phyloP scores from a whole-genome alignment of 1,284 basidiomycete species.

The Sporisorium graminicola region DNA sequence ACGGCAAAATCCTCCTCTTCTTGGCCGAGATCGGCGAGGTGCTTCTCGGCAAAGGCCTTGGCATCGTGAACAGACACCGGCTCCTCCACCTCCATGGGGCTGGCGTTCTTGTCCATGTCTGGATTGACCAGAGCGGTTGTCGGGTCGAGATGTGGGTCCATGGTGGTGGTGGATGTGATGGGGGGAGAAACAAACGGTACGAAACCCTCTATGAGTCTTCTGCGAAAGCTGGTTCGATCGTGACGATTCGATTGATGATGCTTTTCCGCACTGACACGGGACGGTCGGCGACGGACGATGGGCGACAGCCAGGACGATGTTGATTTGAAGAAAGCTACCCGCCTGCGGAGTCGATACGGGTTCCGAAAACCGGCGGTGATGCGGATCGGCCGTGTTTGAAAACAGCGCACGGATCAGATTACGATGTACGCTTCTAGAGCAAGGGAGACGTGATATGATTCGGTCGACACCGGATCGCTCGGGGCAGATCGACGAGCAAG shows the following conservation, averaged over 20 bases:
- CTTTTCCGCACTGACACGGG: neutral
- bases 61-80: slow-evolving; percentile 59
- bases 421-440: neutral
- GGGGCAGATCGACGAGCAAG: neutral
- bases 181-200: neutral
- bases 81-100: slow-evolving; percentile 65
- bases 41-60: slow-evolving; percentile 65
- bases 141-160: slow-evolving; percentile 58
- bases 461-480: neutral
- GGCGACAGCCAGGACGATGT: neutral
- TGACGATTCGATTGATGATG: neutral
- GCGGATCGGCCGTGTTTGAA: neutral
- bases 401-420: neutral
- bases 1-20: slow-evolving; percentile 67
- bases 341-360: neutral
- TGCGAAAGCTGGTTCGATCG: slow-evolving; percentile 1
- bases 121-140: slow-evolving; percentile 50
- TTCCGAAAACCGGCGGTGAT: neutral
- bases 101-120: slow-evolving; percentile 47
- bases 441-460: neutral
- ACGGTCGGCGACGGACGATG: neutral
- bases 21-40: slow-evolving; percentile 68
- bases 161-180: slow-evolving; percentile 12
- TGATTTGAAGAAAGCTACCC: neutral
- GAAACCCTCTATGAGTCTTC: slow-evolving; percentile 4